A percentile compares a stretch with the other conserved stretches of the same genome.
These are phyloP conservation scores for Puccinia novopanici DNA, from an alignment of 1,284 basidiomycete genomes.

Conservation along the genomic window DNA sequence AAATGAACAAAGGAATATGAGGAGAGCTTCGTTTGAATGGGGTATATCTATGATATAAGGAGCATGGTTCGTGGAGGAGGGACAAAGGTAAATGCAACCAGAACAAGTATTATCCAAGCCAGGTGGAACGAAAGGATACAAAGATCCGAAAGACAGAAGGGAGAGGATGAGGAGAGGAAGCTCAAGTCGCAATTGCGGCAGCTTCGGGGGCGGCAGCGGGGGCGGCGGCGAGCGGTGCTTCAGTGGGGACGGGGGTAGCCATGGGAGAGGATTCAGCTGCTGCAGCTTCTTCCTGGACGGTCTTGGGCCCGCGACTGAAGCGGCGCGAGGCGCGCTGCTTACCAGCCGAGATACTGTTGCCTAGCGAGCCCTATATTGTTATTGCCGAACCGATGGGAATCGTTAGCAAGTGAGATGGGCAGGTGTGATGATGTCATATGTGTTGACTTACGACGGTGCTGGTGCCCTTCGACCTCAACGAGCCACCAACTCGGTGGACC, in stretches of 20 bases:
- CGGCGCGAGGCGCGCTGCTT: slow-evolving; percentile 40
- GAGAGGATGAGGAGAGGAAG: not conserved
- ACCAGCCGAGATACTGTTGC: slow-evolving; percentile 1
- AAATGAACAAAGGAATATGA: too few species aligned
- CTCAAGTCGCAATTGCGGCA: not conserved
- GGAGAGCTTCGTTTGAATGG: too few species aligned
- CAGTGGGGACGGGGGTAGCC: not conserved
- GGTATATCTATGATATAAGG: too few species aligned
- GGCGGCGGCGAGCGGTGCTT: not conserved
- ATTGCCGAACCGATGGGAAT: too few species aligned
- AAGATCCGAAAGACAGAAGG: not conserved
- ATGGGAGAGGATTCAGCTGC: too few species aligned
- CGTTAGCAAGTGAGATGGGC: too few species aligned
- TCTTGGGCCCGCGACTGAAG: slow-evolving; percentile 29
- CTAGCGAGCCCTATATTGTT: slow-evolving; percentile 12
- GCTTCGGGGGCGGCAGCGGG: not conserved
- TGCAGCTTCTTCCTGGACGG: not conserved
- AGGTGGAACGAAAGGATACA: not conserved
- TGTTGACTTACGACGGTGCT: slow-evolving; percentile 20
- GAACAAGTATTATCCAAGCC: slow-evolving; percentile 18
- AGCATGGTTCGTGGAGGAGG: too few species aligned
- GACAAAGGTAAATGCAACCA: too few species aligned
- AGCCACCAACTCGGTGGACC: slow-evolving; percentile 14
- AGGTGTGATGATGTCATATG: too few species aligned
- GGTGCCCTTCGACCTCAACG: slow-evolving; percentile 19